Evolutionary conservation across 2,329 filamentous ascomycete genomes (phyloP).

Genomic region (Chaetomiaceae sp.): DNA sequence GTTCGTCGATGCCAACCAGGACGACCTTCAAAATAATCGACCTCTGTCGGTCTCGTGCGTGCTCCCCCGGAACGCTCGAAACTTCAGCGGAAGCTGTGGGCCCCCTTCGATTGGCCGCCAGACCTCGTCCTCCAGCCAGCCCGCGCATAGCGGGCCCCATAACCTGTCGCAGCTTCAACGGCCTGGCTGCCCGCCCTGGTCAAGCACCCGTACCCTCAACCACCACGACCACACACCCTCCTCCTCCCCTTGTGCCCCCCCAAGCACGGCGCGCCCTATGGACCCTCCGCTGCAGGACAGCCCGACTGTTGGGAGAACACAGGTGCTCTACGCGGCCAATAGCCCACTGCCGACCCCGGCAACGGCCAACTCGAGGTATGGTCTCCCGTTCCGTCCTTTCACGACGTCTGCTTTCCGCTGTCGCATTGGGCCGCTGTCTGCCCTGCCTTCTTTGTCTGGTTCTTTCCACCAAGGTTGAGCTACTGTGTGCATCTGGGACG

Average conservation of each 20-base stretch:
- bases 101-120: constrained; percentile 27
- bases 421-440: neutral
- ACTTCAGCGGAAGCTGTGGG: constrained; percentile 33
- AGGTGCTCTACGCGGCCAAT: constrained; percentile 27
- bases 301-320: constrained; percentile 40
- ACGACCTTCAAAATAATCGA: too few species aligned
- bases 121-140: constrained; percentile 12
- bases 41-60: neutral
- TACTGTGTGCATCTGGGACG: neutral
- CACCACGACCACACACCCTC: constrained; percentile 23
- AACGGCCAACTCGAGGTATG: constrained; percentile 23
- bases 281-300: constrained; percentile 35
- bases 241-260: constrained; percentile 15
- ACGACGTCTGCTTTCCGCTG: neutral
- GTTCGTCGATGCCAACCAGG: too few species aligned
- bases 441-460: neutral
- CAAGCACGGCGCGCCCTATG: constrained; percentile 18
- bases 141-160: constrained; percentile 34
- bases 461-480: neutral
- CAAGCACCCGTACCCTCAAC: constrained; percentile 7
- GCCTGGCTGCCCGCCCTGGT: constrained; percentile 32
- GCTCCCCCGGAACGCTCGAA: constrained; percentile 37
- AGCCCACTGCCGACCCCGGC: constrained; percentile 24
- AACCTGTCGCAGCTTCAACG: constrained; percentile 45
- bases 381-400: neutral